Evolutionary conservation across 108 stramenopile genomes (phyloP).

Genomic region (Nitzschia sp.): DNA sequence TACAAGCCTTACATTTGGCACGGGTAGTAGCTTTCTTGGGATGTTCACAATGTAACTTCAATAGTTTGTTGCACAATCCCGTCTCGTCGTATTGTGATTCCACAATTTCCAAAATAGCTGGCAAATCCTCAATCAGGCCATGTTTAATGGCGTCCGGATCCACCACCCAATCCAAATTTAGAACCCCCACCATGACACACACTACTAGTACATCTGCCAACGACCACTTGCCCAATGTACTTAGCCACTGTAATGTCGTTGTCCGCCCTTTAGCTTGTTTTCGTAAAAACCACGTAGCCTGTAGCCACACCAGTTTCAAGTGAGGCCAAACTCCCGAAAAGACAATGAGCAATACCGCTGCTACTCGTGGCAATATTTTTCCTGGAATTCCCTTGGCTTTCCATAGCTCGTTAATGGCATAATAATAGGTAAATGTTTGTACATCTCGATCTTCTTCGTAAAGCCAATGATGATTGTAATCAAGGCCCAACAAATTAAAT

Average conservation of each 20-base stretch:
- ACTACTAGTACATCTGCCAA: slow-evolving; percentile 84
- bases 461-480: slow-evolving; percentile 39
- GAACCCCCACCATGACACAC: slow-evolving; percentile 85
- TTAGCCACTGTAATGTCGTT: slow-evolving; percentile 56
- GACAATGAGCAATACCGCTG: slow-evolving; percentile 64
- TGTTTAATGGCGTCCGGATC: slow-evolving; percentile 60
- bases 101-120: slow-evolving; percentile 45
- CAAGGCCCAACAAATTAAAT: slow-evolving; percentile 53
- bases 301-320: slow-evolving; percentile 65
- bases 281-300: slow-evolving; percentile 63
- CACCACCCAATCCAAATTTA: slow-evolving; percentile 79
- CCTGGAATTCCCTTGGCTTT: slow-evolving; percentile 65
- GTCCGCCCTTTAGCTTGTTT: slow-evolving; percentile 47
- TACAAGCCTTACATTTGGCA: slow-evolving; percentile 53
- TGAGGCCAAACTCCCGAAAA: slow-evolving; percentile 88
- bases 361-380: slow-evolving; percentile 55
- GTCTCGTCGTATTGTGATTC: slow-evolving; percentile 38
- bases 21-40: slow-evolving; percentile 32
- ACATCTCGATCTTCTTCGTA: slow-evolving; percentile 51
- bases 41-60: slow-evolving; percentile 46
- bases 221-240: slow-evolving; percentile 81
- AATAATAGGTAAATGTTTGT: slow-evolving; percentile 82
- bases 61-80: slow-evolving; percentile 55
- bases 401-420: slow-evolving; percentile 82
- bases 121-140: slow-evolving; percentile 64